phyloP scores from a whole-genome alignment of 345 rosid species.

The Eucalyptus polybractea region DNA sequence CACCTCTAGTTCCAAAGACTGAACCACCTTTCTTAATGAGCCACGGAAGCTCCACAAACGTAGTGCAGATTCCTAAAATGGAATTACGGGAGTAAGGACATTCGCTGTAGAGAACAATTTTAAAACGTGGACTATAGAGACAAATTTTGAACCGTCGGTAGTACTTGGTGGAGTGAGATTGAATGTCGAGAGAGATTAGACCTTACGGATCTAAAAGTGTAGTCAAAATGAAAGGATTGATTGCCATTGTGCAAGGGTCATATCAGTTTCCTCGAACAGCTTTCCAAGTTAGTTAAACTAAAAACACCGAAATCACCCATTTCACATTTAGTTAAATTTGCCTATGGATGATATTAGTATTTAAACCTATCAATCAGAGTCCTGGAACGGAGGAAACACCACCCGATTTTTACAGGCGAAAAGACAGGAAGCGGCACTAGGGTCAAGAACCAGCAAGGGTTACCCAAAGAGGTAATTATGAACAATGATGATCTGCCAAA shows the following conservation, averaged over 20 bases:
- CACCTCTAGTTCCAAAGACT: neutral
- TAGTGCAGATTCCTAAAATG: neutral
- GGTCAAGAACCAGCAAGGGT: neutral
- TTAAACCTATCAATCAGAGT: neutral
- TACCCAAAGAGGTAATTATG: neutral
- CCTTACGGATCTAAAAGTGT: neutral
- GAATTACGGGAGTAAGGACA: neutral
- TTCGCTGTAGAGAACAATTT: neutral
- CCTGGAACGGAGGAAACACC: neutral
- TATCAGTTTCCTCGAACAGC: neutral
- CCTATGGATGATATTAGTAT: neutral
- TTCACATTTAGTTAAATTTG: neutral
- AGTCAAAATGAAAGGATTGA: neutral
- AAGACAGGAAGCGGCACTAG: neutral
- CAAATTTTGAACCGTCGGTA: neutral
- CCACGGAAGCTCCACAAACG: neutral
- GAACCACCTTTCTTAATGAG: neutral
- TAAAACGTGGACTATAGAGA: neutral
- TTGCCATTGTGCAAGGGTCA: neutral
- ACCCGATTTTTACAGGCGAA: neutral
- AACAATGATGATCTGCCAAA: neutral
- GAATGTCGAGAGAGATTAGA: neutral
- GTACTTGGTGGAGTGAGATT: neutral
- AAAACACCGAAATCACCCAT: neutral
- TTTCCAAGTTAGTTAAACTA: neutral